These are phyloP conservation scores for Larix sibirica DNA, from an alignment of 83 land plant genomes.

Conservation along the genomic window DNA sequence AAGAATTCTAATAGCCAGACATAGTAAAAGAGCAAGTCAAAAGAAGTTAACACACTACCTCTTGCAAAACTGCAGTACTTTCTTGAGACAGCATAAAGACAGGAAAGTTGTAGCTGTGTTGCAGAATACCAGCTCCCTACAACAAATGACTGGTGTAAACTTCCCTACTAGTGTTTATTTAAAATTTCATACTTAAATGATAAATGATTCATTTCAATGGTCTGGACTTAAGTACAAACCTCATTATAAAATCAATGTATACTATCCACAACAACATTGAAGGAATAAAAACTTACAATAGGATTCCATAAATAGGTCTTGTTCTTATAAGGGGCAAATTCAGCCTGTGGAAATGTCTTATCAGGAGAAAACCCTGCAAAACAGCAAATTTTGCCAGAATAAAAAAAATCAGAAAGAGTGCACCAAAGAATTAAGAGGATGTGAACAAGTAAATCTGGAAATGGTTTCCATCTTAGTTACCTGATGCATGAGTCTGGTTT, in stretches of 20 bases:
- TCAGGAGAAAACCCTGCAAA: constrained; percentile 69
- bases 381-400: background rate
- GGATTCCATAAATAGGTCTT: constrained; percentile 78
- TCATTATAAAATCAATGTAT: background rate
- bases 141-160: constrained; percentile 2
- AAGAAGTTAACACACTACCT: constrained; percentile 26
- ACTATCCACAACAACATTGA: background rate
- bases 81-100: constrained; percentile 78
- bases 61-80: constrained; percentile 44
- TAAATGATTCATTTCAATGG: background rate
- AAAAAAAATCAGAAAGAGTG: background rate
- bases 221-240: background rate
- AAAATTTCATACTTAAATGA: background rate
- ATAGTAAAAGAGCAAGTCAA: no score
- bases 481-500: constrained; percentile 11
- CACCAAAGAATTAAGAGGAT: background rate
- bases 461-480: constrained; percentile 17
- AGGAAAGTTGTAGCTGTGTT: constrained; percentile 74
- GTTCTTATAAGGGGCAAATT: constrained; percentile 80
- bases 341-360: constrained; percentile 72
- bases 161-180: background rate
- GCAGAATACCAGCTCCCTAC: constrained; percentile 84
- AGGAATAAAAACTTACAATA: constrained; percentile 40
- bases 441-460: background rate
- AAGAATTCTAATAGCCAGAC: background rate